Percentiles rank a stretch among this genome's conserved stretches.
phyloP scores from a whole-genome alignment of 2,329 filamentous ascomycete species.

The Aaosphaeria pasadenensis region DNA sequence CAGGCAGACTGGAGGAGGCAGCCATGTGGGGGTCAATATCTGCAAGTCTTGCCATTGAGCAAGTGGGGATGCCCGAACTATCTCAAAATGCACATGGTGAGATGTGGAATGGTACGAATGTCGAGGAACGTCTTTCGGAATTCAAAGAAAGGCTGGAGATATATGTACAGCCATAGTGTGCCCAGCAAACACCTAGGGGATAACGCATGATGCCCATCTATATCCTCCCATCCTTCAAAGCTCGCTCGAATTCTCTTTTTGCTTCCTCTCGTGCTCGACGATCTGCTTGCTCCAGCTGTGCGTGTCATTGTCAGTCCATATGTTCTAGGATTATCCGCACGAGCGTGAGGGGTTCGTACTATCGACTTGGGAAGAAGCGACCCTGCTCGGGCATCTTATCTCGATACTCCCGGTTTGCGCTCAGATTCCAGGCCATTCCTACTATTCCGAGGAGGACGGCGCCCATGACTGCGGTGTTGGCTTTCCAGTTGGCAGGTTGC shows the following conservation, averaged over 20 bases:
- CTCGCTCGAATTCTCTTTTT: slow-evolving; percentile 20
- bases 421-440: slow-evolving; percentile 67
- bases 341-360: slow-evolving; percentile 55
- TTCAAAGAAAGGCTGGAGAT: slow-evolving; percentile 38
- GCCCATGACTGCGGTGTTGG: slow-evolving; percentile 78
- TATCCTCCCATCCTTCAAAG: slow-evolving; percentile 8
- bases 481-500: slow-evolving; percentile 91
- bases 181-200: slow-evolving; percentile 14
- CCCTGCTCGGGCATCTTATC: slow-evolving; percentile 72
- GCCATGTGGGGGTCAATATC: slow-evolving; percentile 76
- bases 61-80: slow-evolving; percentile 76
- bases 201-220: slow-evolving; percentile 6
- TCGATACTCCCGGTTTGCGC: slow-evolving; percentile 70
- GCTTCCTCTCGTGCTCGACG: slow-evolving; percentile 62
- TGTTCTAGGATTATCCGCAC: neutral
- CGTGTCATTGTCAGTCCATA: neutral
- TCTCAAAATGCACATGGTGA: slow-evolving; percentile 32
- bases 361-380: slow-evolving; percentile 80
- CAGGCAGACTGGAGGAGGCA: slow-evolving; percentile 61
- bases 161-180: slow-evolving; percentile 37
- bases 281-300: slow-evolving; percentile 70
- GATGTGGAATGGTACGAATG: slow-evolving; percentile 48
- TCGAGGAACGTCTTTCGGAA: slow-evolving; percentile 41
- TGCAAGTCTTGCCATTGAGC: slow-evolving; percentile 91
- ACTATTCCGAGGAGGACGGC: slow-evolving; percentile 66